phyloP scores from a whole-genome alignment of 495 filamentous ascomycete species.

The Glonium stellatum region DNA sequence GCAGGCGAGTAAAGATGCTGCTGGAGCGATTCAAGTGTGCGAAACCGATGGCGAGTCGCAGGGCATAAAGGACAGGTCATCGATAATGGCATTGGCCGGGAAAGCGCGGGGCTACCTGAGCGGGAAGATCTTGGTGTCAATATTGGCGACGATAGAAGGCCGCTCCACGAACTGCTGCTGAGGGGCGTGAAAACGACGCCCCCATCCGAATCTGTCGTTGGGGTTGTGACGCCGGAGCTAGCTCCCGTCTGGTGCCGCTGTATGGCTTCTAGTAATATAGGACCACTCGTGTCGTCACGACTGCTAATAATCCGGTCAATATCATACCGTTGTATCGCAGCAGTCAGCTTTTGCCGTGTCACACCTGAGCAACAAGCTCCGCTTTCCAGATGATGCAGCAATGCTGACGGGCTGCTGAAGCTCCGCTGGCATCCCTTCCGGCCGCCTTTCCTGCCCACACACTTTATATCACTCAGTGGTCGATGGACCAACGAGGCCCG shows the following conservation, averaged over 20 bases:
- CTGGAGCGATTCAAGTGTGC: neutral
- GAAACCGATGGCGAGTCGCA: neutral
- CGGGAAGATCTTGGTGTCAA: neutral
- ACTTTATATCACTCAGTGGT: constrained; percentile 28
- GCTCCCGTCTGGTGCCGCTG: neutral
- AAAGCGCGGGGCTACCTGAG: neutral
- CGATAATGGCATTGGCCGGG: neutral
- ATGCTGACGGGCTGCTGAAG: constrained; percentile 3
- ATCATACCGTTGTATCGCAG: constrained; percentile 15
- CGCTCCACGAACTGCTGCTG: neutral
- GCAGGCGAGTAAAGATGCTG: neutral
- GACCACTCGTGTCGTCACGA: neutral
- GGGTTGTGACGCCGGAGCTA: neutral
- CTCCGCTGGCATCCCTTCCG: constrained; percentile 11
- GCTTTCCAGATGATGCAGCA: constrained; percentile 25
- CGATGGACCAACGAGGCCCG: constrained; percentile 15
- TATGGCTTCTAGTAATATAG: neutral
- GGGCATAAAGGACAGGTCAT: neutral
- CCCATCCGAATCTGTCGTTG: neutral
- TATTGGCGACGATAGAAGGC: neutral
- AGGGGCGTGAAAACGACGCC: neutral
- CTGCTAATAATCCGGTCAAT: neutral
- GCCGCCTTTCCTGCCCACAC: constrained; percentile 13
- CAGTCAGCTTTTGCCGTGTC: constrained; percentile 14
- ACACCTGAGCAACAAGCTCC: constrained; percentile 22